Evolutionary conservation across 2,329 filamentous ascomycete species (phyloP).

Genomic region (Cladosporium sp.): DNA sequence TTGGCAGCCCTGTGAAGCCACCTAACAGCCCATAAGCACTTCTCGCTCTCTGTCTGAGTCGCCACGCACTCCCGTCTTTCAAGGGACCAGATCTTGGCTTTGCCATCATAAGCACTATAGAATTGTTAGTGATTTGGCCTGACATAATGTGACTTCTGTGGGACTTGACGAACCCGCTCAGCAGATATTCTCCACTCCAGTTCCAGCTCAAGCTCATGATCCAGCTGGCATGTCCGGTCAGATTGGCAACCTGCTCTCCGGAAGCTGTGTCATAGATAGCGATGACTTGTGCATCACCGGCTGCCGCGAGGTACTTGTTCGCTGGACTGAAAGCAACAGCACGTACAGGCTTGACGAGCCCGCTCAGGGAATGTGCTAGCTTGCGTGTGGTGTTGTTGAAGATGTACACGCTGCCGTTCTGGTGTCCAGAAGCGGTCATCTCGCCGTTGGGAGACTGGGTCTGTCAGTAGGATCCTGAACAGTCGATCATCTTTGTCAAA

Average conservation of each 20-base stretch:
- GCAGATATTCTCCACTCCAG: conserved; percentile 82
- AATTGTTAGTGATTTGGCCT: not conserved
- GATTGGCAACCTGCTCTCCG: conserved; percentile 85
- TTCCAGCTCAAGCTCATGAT: conserved; percentile 91
- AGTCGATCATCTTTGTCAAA: not conserved
- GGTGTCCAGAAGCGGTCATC: conserved; percentile 86
- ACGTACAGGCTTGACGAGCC: conserved; percentile 81
- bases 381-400: conserved; percentile 90
- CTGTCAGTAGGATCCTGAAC: not conserved
- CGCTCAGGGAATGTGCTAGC: conserved; percentile 82
- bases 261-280: conserved; percentile 88
- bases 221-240: conserved; percentile 79
- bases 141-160: not conserved
- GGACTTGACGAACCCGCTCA: conserved; percentile 58
- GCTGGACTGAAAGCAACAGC: conserved; percentile 83
- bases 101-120: conserved; percentile 67
- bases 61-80: conserved; percentile 81
- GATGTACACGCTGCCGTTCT: conserved; percentile 86
- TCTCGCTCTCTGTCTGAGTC: conserved; percentile 87
- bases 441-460: conserved; percentile 62
- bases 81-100: conserved; percentile 93
- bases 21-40: conserved; percentile 72
- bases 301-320: conserved; percentile 78
- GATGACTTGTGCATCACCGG: conserved; percentile 83
- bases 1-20: conserved; percentile 68